These are phyloP conservation scores for Amauroascus verrucosus DNA, from an alignment of 2,329 filamentous ascomycete genomes.

Conservation along the genomic window DNA sequence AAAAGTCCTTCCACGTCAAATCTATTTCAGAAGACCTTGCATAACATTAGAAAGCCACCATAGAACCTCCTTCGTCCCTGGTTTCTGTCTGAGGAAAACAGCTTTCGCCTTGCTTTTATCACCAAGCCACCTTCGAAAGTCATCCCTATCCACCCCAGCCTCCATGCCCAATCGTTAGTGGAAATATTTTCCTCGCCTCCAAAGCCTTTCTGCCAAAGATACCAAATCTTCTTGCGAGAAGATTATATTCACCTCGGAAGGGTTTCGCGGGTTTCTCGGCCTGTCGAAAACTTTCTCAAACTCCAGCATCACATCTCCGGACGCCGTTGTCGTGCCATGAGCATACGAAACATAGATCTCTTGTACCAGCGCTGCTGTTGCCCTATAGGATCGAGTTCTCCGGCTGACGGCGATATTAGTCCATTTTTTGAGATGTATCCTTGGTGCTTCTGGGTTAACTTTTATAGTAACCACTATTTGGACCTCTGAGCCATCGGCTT, in stretches of 20 bases:
- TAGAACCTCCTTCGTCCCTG: too few relatives aligned
- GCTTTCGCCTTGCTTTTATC: too few relatives aligned
- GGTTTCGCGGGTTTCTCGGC: not conserved
- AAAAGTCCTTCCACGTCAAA: not conserved
- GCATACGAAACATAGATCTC: not conserved
- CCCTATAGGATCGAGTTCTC: not conserved
- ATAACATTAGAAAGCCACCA: not conserved
- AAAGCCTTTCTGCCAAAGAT: too few relatives aligned
- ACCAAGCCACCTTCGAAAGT: too few relatives aligned
- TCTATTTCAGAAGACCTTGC: not conserved
- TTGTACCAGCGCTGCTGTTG: not conserved
- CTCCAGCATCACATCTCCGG: not conserved
- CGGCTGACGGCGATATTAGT: not conserved
- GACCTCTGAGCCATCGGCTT: constrained; percentile 5
- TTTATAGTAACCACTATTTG: constrained; percentile 10
- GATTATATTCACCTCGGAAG: not conserved
- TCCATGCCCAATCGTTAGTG: too few relatives aligned
- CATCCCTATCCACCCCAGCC: too few relatives aligned
- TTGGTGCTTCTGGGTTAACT: not conserved
- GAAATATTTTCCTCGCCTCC: too few relatives aligned
- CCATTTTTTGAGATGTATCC: not conserved
- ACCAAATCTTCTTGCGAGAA: not conserved
- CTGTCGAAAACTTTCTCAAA: not conserved
- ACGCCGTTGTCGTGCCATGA: not conserved
- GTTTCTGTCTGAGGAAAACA: too few relatives aligned